Evolutionary conservation across 257 asterid genomes (phyloP), one percentile per base, ranked within the genome.

Genomic region (Jacaranda mimosifolia): DNA sequence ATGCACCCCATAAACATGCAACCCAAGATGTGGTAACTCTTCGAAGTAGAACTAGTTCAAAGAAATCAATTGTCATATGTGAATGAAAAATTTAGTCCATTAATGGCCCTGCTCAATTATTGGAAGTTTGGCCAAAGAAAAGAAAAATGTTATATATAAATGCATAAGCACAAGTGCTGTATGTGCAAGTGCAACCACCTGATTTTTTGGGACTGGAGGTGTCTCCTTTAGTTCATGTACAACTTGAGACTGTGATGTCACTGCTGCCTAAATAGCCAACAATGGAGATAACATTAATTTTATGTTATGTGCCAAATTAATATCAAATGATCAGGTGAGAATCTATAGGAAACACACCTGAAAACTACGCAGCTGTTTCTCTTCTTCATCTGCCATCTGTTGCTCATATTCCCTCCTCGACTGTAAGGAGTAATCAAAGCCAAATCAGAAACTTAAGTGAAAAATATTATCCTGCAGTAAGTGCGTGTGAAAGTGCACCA

Each of bases 371-470:
- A 93, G 92, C 83, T 90, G 85, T 70, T 77, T 79, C 72, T 86
- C 93, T 85, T 95, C 99, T 84, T 93, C 97, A 75, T 89, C 94
- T 53, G 96, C 98, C 72, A 91, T 56, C 79, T 95, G 91, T 19
- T 80, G 91, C 84, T 95, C 99, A 69, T 86, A 83, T 64, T 93
- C 97, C 81, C 82, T 89, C 91, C 75, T 93, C 12, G 97, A 89
- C 99, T 94, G 86, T 56, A 76, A 77, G 77, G 59, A 81, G 77
- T 18, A 74, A 75, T 60, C 78, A 77, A 80, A 79, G 60, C 78
- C 63, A 77, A 78, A 74, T 73, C 40, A 63, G 70, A 60, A 76
- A 58, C 18, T 68, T 57, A 35, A 63, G 59, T 63, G 38, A 66
- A 63, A 58, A 70, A 74, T 62, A 57, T 48, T 60, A 80, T 62